phyloP scores from a whole-genome alignment of 164 flowering plant species.

The Magnolia changhungtana region DNA sequence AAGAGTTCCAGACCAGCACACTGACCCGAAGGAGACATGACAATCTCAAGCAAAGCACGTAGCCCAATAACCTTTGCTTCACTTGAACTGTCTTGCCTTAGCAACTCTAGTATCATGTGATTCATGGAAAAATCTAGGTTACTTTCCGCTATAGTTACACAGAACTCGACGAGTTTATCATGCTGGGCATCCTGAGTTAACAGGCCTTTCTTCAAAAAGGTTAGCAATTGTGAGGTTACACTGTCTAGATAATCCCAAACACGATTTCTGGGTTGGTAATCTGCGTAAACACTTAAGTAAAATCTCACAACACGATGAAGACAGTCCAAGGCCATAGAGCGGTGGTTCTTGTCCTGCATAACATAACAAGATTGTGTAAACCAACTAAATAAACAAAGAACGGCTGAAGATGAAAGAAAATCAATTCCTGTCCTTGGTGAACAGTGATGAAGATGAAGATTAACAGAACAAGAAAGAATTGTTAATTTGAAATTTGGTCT shows the following conservation, averaged over 20 bases:
- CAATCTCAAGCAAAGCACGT: slow-evolving; percentile 89
- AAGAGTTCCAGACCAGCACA: slow-evolving; percentile 79
- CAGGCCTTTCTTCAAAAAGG: slow-evolving; percentile 86
- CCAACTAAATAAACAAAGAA: background rate
- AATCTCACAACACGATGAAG: slow-evolving; percentile 93
- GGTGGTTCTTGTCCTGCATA: slow-evolving; percentile 93
- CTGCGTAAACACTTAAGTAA: slow-evolving; percentile 85
- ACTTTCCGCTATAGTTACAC: slow-evolving; percentile 94
- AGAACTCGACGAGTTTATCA: slow-evolving; percentile 96
- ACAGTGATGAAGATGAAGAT: background rate
- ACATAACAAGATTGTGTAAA: slow-evolving; percentile 5
- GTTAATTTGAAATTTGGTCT: background rate
- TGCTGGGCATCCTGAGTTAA: slow-evolving; percentile 98
- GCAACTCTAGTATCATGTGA: slow-evolving; percentile 87
- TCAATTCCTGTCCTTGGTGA: background rate
- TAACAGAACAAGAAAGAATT: background rate
- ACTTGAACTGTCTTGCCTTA: slow-evolving; percentile 82
- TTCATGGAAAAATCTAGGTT: slow-evolving; percentile 98
- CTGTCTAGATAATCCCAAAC: slow-evolving; percentile 99
- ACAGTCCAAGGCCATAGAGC: slow-evolving; percentile 97
- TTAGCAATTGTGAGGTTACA: slow-evolving; percentile 87
- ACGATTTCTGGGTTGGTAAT: slow-evolving; percentile 74
- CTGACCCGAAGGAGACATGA: slow-evolving; percentile 76
- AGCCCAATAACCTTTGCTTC: slow-evolving; percentile 98
- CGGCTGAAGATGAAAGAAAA: background rate